Percentiles rank a stretch among this genome's conserved stretches.
These are phyloP conservation scores for Phytophthora sojae DNA, from an alignment of 352 stramenopile genomes.

Conservation along the genomic window DNA sequence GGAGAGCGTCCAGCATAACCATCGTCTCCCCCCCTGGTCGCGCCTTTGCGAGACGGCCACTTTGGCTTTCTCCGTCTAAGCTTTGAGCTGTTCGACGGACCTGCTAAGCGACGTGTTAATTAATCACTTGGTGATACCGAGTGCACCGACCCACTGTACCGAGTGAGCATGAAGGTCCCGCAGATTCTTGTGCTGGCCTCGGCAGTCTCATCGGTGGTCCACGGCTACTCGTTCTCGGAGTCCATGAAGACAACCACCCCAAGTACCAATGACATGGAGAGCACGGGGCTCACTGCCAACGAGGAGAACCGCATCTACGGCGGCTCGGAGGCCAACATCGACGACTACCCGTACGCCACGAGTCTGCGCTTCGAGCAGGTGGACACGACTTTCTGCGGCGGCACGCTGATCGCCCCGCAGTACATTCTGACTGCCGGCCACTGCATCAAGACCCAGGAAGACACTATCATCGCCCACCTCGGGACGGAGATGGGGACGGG, in stretches of 20 bases:
- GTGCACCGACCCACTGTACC: background rate
- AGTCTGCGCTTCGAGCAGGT: slow-evolving; percentile 48
- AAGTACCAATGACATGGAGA: slow-evolving; percentile 14
- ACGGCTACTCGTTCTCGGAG: slow-evolving; percentile 44
- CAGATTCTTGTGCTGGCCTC: slow-evolving; percentile 28
- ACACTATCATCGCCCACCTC: slow-evolving; percentile 45
- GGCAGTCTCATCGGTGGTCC: slow-evolving; percentile 12
- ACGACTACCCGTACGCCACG: slow-evolving; percentile 57
- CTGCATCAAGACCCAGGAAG: slow-evolving; percentile 57
- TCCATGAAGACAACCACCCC: slow-evolving; percentile 16
- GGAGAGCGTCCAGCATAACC: slow-evolving; percentile 22
- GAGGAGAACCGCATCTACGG: slow-evolving; percentile 60
- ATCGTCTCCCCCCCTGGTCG: slow-evolving; percentile 9
- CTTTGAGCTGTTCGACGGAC: slow-evolving; percentile 13
- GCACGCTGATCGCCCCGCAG: slow-evolving; percentile 58
- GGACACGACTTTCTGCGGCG: slow-evolving; percentile 61
- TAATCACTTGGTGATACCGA: slow-evolving; percentile 20
- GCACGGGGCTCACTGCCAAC: slow-evolving; percentile 23
- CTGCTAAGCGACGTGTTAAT: background rate
- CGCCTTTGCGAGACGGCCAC: slow-evolving; percentile 32
- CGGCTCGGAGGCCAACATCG: slow-evolving; percentile 51
- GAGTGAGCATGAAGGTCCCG: slow-evolving; percentile 23
- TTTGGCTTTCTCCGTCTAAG: slow-evolving; percentile 29
- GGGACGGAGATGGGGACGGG: slow-evolving; percentile 24
- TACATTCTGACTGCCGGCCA: slow-evolving; percentile 77